Evolutionary conservation across 176 grass and related monocot genomes (phyloP).

Genomic region (Oryza brachyantha): DNA sequence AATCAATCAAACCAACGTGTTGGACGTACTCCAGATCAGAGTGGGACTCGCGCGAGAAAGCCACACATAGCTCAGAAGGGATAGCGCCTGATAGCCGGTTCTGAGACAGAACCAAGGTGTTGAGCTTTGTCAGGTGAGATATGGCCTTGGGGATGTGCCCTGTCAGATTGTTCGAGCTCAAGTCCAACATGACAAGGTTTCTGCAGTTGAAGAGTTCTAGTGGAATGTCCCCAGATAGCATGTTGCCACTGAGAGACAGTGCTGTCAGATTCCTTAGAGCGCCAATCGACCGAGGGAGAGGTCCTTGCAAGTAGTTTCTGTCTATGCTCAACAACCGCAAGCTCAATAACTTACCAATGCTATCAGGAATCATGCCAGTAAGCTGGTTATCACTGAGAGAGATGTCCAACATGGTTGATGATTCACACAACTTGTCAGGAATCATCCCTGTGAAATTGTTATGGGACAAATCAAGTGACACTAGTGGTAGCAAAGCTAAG

Average conservation of each 20-base stretch:
- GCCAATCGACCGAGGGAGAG: constrained; percentile 52
- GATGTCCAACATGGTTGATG: constrained; percentile 52
- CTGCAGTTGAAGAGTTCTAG: constrained; percentile 69
- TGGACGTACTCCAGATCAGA: constrained; percentile 61
- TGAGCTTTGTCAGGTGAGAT: constrained; percentile 58
- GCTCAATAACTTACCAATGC: constrained; percentile 37
- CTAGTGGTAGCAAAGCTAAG: constrained; percentile 58
- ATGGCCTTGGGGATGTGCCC: constrained; percentile 55
- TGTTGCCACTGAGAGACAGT: constrained; percentile 61
- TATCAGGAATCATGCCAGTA: constrained; percentile 52
- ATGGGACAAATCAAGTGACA: constrained; percentile 47
- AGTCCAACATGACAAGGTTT: constrained; percentile 64
- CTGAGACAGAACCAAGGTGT: constrained; percentile 68
- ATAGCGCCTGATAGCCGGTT: constrained; percentile 70
- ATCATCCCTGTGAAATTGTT: constrained; percentile 73
- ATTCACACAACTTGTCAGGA: constrained; percentile 58
- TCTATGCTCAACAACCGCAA: constrained; percentile 52
- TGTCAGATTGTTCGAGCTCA: constrained; percentile 59
- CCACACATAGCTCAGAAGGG: constrained; percentile 62
- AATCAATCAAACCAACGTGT: constrained; percentile 59
- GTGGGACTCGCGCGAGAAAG: constrained; percentile 40
- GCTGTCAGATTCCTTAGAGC: constrained; percentile 53
- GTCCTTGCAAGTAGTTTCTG: constrained; percentile 64
- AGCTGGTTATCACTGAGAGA: constrained; percentile 55
- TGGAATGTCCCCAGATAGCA: constrained; percentile 70